These are phyloP conservation scores for Aspergillus haitiensis DNA, from an alignment of 495 filamentous ascomycete genomes.

Conservation along the genomic window DNA sequence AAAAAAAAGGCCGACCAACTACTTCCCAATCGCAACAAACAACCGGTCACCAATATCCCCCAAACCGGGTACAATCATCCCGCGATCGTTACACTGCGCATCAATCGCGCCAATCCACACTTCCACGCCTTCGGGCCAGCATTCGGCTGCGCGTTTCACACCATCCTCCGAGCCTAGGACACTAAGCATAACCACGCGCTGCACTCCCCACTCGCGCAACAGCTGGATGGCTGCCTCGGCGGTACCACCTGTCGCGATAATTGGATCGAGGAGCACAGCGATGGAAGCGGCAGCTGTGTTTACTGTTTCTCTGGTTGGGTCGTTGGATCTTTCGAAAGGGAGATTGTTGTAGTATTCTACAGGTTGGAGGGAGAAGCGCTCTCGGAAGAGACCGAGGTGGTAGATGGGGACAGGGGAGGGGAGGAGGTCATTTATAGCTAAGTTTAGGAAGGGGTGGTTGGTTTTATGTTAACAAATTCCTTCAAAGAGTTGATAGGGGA, in stretches of 20 bases:
- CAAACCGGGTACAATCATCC: constrained; percentile 90
- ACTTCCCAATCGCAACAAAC: constrained; percentile 93
- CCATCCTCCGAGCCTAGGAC: constrained; percentile 71
- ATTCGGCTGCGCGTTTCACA: constrained; percentile 63
- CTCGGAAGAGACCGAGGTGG: constrained; percentile 91
- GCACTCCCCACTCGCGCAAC: constrained; percentile 84
- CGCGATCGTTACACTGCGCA: constrained; percentile 63
- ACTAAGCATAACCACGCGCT: constrained; percentile 74
- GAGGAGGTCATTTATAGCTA: constrained; percentile 80
- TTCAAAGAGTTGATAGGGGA: background rate
- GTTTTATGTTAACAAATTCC: constrained; percentile 11
- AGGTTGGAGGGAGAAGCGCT: constrained; percentile 76
- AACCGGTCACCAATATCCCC: constrained; percentile 91
- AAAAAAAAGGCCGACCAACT: constrained; percentile 19
- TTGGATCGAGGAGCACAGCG: constrained; percentile 84
- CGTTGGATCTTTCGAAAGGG: constrained; percentile 61
- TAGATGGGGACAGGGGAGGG: constrained; percentile 80
- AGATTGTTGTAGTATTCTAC: constrained; percentile 99
- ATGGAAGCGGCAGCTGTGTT: constrained; percentile 55
- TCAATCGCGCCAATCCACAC: constrained; percentile 85
- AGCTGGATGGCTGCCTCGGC: constrained; percentile 87
- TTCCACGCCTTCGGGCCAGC: constrained; percentile 73
- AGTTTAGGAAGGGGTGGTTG: background rate
- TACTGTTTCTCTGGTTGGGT: constrained; percentile 24
- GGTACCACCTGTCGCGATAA: constrained; percentile 92